phyloP scores from a whole-genome alignment of 495 filamentous ascomycete genomes.

The Astrothelium macrocarpum region DNA sequence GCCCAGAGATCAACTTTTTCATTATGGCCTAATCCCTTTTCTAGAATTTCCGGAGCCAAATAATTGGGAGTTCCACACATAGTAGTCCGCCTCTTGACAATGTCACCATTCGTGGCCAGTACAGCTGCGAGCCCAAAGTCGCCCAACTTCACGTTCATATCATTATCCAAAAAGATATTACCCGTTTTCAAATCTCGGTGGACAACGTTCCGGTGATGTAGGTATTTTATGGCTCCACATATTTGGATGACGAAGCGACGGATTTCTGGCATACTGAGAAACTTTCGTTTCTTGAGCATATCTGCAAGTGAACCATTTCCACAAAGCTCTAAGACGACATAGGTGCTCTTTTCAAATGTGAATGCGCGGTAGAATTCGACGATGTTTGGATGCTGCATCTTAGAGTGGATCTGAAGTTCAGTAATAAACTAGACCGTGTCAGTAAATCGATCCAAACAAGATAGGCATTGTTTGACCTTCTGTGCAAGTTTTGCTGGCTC shows the following conservation, averaged over 20 bases:
- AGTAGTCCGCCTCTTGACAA: slow-evolving; percentile 62
- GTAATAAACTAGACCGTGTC: slow-evolving; percentile 71
- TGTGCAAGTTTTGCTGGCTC: slow-evolving; percentile 71
- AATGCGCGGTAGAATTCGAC: slow-evolving; percentile 94
- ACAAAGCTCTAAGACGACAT: slow-evolving; percentile 88
- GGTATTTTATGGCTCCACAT: slow-evolving; percentile 90
- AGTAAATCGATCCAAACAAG: slow-evolving; percentile 20
- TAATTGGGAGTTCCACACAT: slow-evolving; percentile 98
- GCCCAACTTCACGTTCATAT: slow-evolving; percentile 97
- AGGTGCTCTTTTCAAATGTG: slow-evolving; percentile 76
- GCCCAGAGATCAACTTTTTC: slow-evolving; percentile 97
- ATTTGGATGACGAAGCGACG: slow-evolving; percentile 88
- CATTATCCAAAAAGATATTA: slow-evolving; percentile 87
- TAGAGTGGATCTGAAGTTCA: slow-evolving; percentile 95
- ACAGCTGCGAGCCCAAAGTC: slow-evolving; percentile 97
- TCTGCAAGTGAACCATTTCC: slow-evolving; percentile 97
- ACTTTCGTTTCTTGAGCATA: slow-evolving; percentile 83
- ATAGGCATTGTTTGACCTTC: slow-evolving; percentile 51
- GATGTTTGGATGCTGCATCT: slow-evolving; percentile 88
- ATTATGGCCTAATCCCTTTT: slow-evolving; percentile 78
- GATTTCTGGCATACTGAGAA: slow-evolving; percentile 81
- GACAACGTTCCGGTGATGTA: slow-evolving; percentile 88
- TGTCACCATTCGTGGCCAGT: slow-evolving; percentile 74
- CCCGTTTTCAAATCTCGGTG: slow-evolving; percentile 97
- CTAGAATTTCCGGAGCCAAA: slow-evolving; percentile 91